Base-by-base conservation (phyloP, 139 green algal genomes). In the Chlamydomonas sphaeroides region DNA sequence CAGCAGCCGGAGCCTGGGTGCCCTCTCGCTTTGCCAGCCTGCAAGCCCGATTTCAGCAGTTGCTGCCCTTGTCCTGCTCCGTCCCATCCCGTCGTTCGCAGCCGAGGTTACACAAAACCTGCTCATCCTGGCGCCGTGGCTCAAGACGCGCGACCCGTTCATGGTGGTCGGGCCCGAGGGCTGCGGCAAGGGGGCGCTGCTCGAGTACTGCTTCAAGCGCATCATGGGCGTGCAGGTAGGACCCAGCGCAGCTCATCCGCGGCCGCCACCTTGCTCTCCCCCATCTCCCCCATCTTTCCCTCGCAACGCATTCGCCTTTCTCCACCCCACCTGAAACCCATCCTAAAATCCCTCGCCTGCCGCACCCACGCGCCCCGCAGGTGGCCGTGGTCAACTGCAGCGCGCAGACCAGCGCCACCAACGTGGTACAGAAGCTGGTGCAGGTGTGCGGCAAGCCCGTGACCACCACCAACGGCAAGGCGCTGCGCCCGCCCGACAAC, bases 401-500 rank as follows among this genome's bases (percentile, higher is more conserved):
- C 80, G 92, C 92, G 0, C 91, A 96, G 84, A 96, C 94, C 51
- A 92, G 61, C 35, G 92, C 94, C 28, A 83, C 83, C 23, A 92
- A 94, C 82, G 87, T 95, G 28, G 90, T 97, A 0, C 90, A 96
- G 65, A 96, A 96, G 88, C 85, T 97, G 56, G 83, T 91, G 77
- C 91, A 95, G 84, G 87, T 93, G 45, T 97, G 94, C 70, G 94
- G 93, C 68, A 92, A 93, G 84, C 92, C 94, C 14, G 90, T 94
- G 23, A 94, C 85, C 28, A 95, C 88, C 48, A 92, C 78, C 75
- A 88, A 56, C 26, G 91, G 92, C 66, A 89, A 92, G 59, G 90
- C 92, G 62, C 79, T 97, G 81, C 85, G 90, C 23, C 93, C 93
- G 26, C 88, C 87, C 10, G 92, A 92, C 61, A 91, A 90, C 48